Conservation (phyloP, 305 asterid species). For the Fraxinus albicans region DNA sequence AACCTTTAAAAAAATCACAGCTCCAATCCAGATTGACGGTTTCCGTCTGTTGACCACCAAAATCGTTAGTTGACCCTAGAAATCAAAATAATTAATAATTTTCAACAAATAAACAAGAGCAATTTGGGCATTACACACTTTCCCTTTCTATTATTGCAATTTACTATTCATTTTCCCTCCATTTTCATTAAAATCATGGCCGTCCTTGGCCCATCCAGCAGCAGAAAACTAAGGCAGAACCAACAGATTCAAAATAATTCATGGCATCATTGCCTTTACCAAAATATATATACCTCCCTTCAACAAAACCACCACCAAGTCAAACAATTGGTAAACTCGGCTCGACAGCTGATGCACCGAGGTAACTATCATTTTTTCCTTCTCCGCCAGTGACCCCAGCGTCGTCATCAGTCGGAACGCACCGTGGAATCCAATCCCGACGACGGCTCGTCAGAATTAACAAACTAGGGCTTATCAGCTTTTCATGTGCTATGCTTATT, state of each 20-base stretch:
- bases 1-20: too few relatives aligned
- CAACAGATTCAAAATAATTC: slow-evolving; percentile 43
- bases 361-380: slow-evolving; percentile 62
- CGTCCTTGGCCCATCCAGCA: too few relatives aligned
- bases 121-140: too few relatives aligned
- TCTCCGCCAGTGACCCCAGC: slow-evolving; percentile 55
- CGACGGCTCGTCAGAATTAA: slow-evolving; percentile 78
- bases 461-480: slow-evolving; percentile 81
- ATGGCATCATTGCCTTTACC: slow-evolving; percentile 43
- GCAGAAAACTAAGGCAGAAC: slow-evolving; percentile 26
- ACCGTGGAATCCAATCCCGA: slow-evolving; percentile 90
- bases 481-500: slow-evolving; percentile 85
- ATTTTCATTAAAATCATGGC: too few relatives aligned
- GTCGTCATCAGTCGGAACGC: slow-evolving; percentile 63
- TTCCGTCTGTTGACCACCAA: too few relatives aligned
- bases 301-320: slow-evolving; percentile 47
- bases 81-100: too few relatives aligned
- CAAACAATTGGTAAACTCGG: slow-evolving; percentile 49
- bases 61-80: too few relatives aligned
- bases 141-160: too few relatives aligned
- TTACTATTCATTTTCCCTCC: too few relatives aligned
- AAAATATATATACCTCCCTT: slow-evolving; percentile 47
- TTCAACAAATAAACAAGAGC: too few relatives aligned
- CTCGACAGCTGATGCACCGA: slow-evolving; percentile 66
- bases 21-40: too few relatives aligned